Evolutionary conservation across 805 yeast genomes (phyloP), one percentile per base, ranked within the genome.

Genomic region (Cyberlindnera suaveolens): DNA sequence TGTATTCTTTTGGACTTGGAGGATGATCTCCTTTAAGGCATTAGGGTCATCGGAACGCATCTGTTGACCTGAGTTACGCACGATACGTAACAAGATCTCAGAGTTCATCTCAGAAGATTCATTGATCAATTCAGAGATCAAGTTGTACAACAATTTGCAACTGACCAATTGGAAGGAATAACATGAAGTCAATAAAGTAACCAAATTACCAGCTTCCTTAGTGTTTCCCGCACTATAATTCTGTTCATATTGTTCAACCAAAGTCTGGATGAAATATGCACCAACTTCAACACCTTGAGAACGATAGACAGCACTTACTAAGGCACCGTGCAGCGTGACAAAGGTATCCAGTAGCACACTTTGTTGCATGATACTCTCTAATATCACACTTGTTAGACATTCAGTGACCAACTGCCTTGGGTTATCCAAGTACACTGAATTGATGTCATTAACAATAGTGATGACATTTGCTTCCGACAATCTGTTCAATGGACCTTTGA

Each of bases 41-140:
- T 74, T 62, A 1, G 98, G 95, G 60, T 93, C 99, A 60, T 93
- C 99, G 4, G 85, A 67, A 58, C 99, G 78, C 64, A 93, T 76
- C 56, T 86, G 87, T 9, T 80, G 74, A 36, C 99, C 99, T 10
- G 89, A 77, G 31, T 78, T 78, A 39, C 84, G 75, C 17, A 93
- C 70, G 16, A 91, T 67, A 51, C 82, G 77, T 41, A 91, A 66
- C 39, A 93, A 67, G 15, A 87, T 63, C 53, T 90, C 98, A 3
- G 96, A 85, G 50, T 83, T 82, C 16, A 67, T 52, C 60, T 90
- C 96, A 43, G 76, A 72, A 15, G 85, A 72, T 2, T 78, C 74
- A 6, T 64, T 62, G 18, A 78, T 71, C 44, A 86, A 65, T 17
- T 60, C 33, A 16, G 68, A 65, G 46, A 93, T 78, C 31, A 93